phyloP scores from a whole-genome alignment of 176 grass and related monocot species.

The Oryza nivara region DNA sequence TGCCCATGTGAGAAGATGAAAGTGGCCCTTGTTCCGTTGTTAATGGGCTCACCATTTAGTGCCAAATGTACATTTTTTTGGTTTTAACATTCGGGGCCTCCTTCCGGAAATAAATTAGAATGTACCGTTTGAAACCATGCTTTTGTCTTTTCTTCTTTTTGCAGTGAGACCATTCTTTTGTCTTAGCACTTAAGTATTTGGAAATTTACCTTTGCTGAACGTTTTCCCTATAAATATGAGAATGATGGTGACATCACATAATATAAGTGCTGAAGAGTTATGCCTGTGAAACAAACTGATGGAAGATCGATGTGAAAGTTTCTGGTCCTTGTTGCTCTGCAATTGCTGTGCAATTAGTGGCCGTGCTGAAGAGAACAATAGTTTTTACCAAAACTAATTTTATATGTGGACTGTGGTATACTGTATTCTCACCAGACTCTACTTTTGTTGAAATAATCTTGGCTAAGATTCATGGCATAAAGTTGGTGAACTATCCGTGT shows the following conservation, averaged over 20 bases:
- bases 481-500: conserved; percentile 20
- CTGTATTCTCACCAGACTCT: background rate
- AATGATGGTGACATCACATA: background rate
- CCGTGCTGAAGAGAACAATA: background rate
- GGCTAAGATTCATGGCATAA: conserved; percentile 20
- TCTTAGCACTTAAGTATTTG: background rate
- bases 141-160: background rate
- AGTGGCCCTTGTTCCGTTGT: background rate
- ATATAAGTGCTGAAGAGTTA: background rate
- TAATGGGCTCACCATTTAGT: background rate
- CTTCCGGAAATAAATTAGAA: background rate
- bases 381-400: background rate
- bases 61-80: background rate
- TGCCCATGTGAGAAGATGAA: background rate
- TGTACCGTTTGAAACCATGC: background rate
- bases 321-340: background rate
- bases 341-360: background rate
- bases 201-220: background rate
- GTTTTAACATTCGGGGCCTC: background rate
- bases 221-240: background rate
- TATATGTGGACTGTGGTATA: background rate
- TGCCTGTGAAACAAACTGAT: background rate
- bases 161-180: background rate
- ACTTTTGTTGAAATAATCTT: background rate
- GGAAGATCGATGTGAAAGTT: background rate